phyloP scores from a whole-genome alignment of 148 eudicot genomes.

The Polygonum aviculare region DNA sequence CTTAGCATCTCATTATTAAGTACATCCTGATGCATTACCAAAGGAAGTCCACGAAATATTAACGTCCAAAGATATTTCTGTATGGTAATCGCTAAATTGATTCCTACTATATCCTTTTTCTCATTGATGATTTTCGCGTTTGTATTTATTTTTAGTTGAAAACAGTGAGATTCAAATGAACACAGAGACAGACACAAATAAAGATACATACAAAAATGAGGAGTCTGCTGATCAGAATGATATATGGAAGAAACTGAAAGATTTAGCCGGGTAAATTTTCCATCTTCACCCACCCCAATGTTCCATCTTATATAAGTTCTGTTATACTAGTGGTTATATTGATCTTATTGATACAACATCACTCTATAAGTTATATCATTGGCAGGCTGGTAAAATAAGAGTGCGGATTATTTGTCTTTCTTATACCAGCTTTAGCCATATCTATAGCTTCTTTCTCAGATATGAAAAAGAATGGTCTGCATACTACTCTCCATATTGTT shows the following conservation, averaged over 20 bases:
- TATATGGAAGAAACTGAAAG: conserved; percentile 58
- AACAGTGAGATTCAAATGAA: conserved; percentile 31
- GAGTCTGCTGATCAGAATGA: conserved; percentile 56
- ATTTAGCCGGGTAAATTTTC: conserved; percentile 69
- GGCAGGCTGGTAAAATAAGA: not conserved
- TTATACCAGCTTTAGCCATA: not conserved
- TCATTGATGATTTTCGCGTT: not conserved
- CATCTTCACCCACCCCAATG: not conserved
- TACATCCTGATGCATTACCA: not conserved
- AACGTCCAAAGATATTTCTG: not conserved
- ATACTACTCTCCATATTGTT: not conserved
- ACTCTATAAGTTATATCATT: not conserved
- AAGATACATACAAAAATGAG: conserved; percentile 23
- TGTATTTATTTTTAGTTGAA: conserved; percentile 34
- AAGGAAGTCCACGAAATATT: not conserved
- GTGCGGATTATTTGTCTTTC: not conserved
- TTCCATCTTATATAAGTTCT: not conserved
- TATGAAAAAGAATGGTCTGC: not conserved
- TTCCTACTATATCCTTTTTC: not conserved
- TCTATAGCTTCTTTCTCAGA: not conserved
- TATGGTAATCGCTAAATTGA: not conserved
- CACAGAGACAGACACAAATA: conserved; percentile 24
- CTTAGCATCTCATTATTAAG: not conserved
- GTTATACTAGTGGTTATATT: not conserved
- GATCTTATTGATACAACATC: not conserved